Percentiles rank a stretch among this genome's conserved stretches.
Conservation (phyloP, 495 filamentous ascomycete species). For the Evernia prunastri region DNA sequence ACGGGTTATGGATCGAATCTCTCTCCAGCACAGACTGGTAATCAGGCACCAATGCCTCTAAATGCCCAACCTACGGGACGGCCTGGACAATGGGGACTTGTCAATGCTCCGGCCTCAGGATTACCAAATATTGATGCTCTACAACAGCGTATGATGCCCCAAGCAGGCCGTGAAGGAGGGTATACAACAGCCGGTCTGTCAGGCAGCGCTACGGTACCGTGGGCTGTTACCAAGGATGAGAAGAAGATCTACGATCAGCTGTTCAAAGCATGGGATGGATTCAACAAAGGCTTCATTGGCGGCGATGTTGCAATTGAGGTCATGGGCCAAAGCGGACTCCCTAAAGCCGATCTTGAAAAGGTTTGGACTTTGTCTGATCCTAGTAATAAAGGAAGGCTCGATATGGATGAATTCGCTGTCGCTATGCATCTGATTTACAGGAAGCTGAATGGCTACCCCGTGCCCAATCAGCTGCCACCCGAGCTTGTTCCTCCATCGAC, state of each 20-base stretch:
- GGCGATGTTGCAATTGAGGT: conserved; percentile 96
- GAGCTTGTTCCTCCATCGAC: conserved; percentile 95
- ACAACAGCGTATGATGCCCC: conserved; percentile 97
- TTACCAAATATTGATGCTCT: conserved; percentile 90
- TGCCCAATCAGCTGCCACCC: conserved; percentile 84
- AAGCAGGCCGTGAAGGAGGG: conserved; percentile 84
- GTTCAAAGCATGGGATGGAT: conserved; percentile 95
- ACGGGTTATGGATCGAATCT: conserved; percentile 64
- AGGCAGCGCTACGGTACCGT: conserved; percentile 92
- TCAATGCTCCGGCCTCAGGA: conserved; percentile 85
- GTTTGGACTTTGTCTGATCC: conserved; percentile 96
- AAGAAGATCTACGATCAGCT: conserved; percentile 95
- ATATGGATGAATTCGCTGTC: conserved; percentile 97
- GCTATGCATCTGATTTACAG: conserved; percentile 99
- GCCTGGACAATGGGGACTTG: conserved; percentile 97
- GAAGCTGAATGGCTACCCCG: conserved; percentile 89
- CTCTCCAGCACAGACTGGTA: conserved; percentile 58
- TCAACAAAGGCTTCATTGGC: conserved; percentile 86
- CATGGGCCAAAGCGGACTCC: conserved; percentile 90
- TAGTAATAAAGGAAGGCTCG: conserved; percentile 83
- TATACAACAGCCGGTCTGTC: conserved; percentile 83
- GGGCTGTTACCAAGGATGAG: conserved; percentile 98
- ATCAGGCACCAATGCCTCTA: conserved; percentile 49
- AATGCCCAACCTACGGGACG: conserved; percentile 91
- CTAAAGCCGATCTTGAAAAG: conserved; percentile 79